Evolutionary conservation across 176 grass and related monocot species (phyloP), one percentile per base, ranked within the genome.

Genomic region (Zea luxurians): DNA sequence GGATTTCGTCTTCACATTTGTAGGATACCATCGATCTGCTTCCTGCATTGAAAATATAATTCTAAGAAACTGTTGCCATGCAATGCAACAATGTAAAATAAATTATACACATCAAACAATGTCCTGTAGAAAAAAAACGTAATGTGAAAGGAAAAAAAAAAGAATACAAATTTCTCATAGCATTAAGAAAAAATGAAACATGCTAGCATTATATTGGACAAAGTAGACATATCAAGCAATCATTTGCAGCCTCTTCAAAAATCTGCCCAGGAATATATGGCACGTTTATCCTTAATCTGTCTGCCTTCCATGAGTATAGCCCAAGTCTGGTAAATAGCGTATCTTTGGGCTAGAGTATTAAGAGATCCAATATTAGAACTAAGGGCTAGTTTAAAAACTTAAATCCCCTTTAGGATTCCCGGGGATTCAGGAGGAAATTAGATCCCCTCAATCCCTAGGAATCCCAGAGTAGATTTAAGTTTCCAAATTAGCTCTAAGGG

Each of bases 101-200:
- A 74, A 34, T 60, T 59, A 36, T 74, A 17, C 9, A 21, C 38
- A 34, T 20, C 45, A 71, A 70, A 77, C 61, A 77, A 77, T 57
- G 37, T 59, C 2, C 6, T 84, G 54, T 77, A 69, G 3, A 59
- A 70, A 70, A 70, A 70, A 77, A 41, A 27, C 48, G 62, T 35
- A 62, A 61, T 46, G 58, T 45, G 21, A 27, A 78, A 37, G 7
- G 11, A 41, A 62, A 37, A 34, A 37, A 34, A 71, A 52, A 27
- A 27, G 45, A 54, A 78, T 1, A 42, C 0, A 50, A 61, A 5
- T 8, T 61, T 61, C 68, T 13, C 0, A 12, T 43, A 21, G 11
- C 8, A 61, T 49, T 48, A 27, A 18, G 49, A 62, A 61, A 68
- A 68, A 49, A 27, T 49, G 20, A 41, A 48, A 13, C 1, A 48